phyloP scores from a whole-genome alignment of 1,284 basidiomycete genomes.

The Abortiporus biennis region DNA sequence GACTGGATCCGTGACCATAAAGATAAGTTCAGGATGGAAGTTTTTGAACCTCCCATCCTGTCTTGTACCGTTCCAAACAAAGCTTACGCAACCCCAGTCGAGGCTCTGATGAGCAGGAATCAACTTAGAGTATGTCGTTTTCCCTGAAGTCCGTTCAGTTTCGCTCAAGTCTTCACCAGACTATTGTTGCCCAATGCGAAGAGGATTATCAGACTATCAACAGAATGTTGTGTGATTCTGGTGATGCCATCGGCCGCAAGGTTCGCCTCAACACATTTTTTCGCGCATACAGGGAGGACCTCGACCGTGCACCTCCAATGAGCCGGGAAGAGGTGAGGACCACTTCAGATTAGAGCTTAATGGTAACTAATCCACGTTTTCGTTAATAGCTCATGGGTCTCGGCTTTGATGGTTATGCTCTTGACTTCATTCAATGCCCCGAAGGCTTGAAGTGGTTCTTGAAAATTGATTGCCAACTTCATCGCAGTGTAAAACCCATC shows the following conservation, averaged over 20 bases:
- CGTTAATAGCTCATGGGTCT: constrained; percentile 45
- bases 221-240: constrained; percentile 55
- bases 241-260: constrained; percentile 45
- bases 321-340: constrained; percentile 45
- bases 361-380: constrained; percentile 10
- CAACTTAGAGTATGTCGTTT: constrained; percentile 53
- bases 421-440: constrained; percentile 72
- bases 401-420: constrained; percentile 80
- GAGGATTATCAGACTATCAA: constrained; percentile 79
- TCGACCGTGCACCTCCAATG: constrained; percentile 57
- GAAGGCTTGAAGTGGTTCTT: constrained; percentile 63
- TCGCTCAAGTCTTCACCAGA: constrained; percentile 37
- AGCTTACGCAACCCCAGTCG: constrained; percentile 65
- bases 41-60: constrained; percentile 83
- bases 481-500: constrained; percentile 52
- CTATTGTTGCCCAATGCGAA: constrained; percentile 81
- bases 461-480: constrained; percentile 51
- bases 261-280: constrained; percentile 64
- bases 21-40: constrained; percentile 66
- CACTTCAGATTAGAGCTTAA: not conserved
- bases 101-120: constrained; percentile 58
- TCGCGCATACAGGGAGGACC: too few relatives aligned
- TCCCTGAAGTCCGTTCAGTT: not conserved
- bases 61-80: constrained; percentile 68
- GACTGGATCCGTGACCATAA: constrained; percentile 74